Evolutionary conservation across 2,329 filamentous ascomycete species (phyloP).

Genomic region (Botrytis paeoniae): DNA sequence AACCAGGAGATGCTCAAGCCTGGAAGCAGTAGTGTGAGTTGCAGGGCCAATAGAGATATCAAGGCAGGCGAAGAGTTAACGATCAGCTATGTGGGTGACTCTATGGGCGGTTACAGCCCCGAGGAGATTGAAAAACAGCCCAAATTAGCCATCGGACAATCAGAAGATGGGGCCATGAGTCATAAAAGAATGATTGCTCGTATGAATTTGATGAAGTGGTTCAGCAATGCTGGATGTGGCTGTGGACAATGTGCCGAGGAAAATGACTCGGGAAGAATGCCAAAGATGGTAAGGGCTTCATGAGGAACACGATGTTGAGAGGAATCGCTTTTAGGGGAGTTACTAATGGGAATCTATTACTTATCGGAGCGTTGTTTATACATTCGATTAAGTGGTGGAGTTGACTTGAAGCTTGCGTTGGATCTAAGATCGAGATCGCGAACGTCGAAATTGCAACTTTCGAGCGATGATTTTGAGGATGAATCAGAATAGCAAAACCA

Average conservation of each 20-base stretch:
- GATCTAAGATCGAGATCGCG: neutral
- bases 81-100: conserved; percentile 34
- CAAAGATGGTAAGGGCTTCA: neutral
- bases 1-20: conserved; percentile 22
- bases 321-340: neutral
- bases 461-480: neutral
- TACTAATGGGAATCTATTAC: neutral
- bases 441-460: neutral
- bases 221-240: conserved; percentile 30
- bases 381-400: neutral
- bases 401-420: neutral
- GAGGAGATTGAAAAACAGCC: neutral
- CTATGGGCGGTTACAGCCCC: conserved; percentile 15
- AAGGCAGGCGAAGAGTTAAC: conserved; percentile 33
- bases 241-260: neutral
- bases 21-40: conserved; percentile 28
- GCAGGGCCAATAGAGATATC: conserved; percentile 27
- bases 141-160: neutral
- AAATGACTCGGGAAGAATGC: neutral
- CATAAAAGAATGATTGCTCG: conserved; percentile 22
- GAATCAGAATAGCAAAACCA: neutral
- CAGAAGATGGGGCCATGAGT: neutral
- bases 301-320: neutral
- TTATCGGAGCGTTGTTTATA: neutral
- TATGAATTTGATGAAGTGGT: conserved; percentile 31